Conservation (phyloP, 176 grass and related monocot genomes). For the Cocos nucifera region DNA sequence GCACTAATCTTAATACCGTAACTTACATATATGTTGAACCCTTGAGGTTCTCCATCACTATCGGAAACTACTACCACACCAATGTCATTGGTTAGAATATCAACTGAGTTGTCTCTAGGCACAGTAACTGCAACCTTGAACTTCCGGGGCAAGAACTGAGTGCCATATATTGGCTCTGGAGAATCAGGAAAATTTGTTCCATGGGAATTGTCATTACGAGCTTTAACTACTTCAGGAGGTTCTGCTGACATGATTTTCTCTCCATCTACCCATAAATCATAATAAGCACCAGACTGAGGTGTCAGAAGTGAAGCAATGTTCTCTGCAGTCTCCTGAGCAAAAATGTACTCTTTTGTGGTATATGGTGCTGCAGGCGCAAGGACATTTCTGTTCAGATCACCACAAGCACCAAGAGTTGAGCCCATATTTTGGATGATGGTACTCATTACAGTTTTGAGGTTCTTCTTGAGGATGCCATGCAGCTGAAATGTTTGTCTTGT, state of each 20-base stretch:
- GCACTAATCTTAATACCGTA: too few relatives aligned
- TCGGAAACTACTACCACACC: conserved; percentile 92
- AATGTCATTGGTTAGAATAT: conserved; percentile 94
- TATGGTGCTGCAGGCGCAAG: conserved; percentile 88
- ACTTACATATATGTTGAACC: conserved; percentile 92
- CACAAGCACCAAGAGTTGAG: conserved; percentile 86
- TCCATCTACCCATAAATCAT: conserved; percentile 97
- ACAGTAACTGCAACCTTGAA: conserved; percentile 92
- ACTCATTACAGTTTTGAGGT: conserved; percentile 73
- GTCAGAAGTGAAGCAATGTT: conserved; percentile 82
- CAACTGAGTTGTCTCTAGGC: conserved; percentile 85
- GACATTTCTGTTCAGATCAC: conserved; percentile 95
- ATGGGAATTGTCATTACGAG: conserved; percentile 79
- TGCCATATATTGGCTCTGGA: conserved; percentile 86
- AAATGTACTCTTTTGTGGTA: conserved; percentile 53
- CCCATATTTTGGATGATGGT: conserved; percentile 95
- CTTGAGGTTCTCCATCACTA: conserved; percentile 67
- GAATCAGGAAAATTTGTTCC: conserved; percentile 88
- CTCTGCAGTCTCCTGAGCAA: conserved; percentile 83
- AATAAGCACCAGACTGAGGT: conserved; percentile 86
- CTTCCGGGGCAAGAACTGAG: conserved; percentile 92
- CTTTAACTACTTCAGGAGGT: conserved; percentile 70
- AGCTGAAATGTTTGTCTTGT: conserved; percentile 96
- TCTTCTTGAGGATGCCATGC: conserved; percentile 89
- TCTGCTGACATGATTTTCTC: conserved; percentile 97